These are phyloP conservation scores for Starmerella potacharoeniae DNA, from an alignment of 805 yeast genomes.

Conservation along the genomic window DNA sequence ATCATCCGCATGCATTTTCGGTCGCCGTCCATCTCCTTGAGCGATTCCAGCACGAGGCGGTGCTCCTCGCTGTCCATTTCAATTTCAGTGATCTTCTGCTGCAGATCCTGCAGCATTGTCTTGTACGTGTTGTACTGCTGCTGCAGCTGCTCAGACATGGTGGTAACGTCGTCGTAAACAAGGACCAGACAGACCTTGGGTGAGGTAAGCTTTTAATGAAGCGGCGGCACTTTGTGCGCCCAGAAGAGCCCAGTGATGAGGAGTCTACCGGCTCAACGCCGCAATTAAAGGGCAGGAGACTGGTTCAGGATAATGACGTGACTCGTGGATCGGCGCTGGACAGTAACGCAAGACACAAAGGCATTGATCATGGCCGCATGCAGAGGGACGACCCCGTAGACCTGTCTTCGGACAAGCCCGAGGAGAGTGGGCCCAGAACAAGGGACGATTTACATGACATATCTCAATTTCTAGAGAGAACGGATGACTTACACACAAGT, in stretches of 20 bases:
- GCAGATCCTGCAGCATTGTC: constrained; percentile 27
- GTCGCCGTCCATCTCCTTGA: constrained; percentile 39
- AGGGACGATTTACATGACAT: no score
- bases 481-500: no score
- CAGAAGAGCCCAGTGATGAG: not conserved
- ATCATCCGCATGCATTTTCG: constrained; percentile 87
- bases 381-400: no score
- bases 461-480: no score
- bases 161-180: not conserved
- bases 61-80: constrained; percentile 35
- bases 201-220: constrained; percentile 4
- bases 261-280: not conserved
- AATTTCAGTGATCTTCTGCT: constrained; percentile 32
- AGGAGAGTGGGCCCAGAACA: no score
- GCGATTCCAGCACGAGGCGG: constrained; percentile 48
- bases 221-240: constrained; percentile 4
- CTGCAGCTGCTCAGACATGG: constrained; percentile 25
- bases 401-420: no score
- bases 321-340: not conserved
- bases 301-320: not conserved
- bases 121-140: constrained; percentile 34
- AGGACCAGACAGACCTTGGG: not conserved
- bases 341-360: no score
- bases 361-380: no score
- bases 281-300: no score